Base-by-base conservation (phyloP, 768 basidiomycete genomes). In the Sarcodon aspratus region DNA sequence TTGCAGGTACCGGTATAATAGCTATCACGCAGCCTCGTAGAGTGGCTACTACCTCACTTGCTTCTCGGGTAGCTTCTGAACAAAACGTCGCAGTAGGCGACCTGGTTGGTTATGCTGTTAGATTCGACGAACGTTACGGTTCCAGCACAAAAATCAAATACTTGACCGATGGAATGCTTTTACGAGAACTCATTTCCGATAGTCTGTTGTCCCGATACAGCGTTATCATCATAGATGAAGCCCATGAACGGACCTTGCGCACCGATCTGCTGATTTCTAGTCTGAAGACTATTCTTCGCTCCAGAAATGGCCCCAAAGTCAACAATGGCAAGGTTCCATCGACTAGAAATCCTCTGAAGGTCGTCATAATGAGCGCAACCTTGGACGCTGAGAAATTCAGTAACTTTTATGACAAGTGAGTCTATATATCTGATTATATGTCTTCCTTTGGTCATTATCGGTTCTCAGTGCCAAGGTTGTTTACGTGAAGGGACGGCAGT, bases 331-430 rank as follows among this genome's bases (percentile, higher is more conserved):
- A 75, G 45, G 59, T 59, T 11, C 61, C 66, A 12, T 55, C 58
- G 1, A 57, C 61, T 11, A 59, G 60, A 37, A 80, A 79, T 51
- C 83, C 85, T 12, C 75, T 99, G 51, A 98, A 94, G 63, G 75
- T 99, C 36, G 76, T 99, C 17, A 77, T 99, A 55, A 99, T 99
- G 96, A 93, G 90, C 63, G 96, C 96, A 3, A 98, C 96, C 7
- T 73, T 99, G 34, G 94, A 99, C 59, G 94, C 94, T 0, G 85
- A 94, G 55, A 91, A 89, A 55, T 98, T 99, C 63, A 87, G 86
- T 66, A 72, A 69, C 32, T 99, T 95, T 65, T 96, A 86, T 59
- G 61, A 80, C 60, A 73, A 80, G 94, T 95, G 54, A 36, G 86
- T 72, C 6, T 21, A 15, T 21, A 34, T 27, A 7, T 15, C 1